phyloP scores from a whole-genome alignment of 495 filamentous ascomycete species.

The Neurospora sp. region DNA sequence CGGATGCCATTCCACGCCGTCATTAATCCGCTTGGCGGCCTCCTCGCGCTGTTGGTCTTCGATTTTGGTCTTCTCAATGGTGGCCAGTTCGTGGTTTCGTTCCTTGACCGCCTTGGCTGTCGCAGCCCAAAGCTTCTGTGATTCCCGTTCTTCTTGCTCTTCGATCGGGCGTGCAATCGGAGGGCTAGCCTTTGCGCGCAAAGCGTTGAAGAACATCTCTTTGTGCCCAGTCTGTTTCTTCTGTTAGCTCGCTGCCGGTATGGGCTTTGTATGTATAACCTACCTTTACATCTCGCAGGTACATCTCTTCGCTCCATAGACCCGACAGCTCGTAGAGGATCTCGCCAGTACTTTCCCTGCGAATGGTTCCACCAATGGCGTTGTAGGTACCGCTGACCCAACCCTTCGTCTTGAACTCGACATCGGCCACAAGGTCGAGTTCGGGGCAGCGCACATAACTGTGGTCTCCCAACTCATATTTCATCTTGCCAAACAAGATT shows the following conservation, averaged over 20 bases:
- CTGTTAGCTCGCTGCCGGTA: background rate
- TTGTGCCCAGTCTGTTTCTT: conserved; percentile 68
- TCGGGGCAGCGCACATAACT: conserved; percentile 92
- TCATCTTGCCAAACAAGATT: conserved; percentile 98
- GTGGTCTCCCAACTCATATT: conserved; percentile 96
- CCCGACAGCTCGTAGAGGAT: conserved; percentile 82
- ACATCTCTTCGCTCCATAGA: conserved; percentile 91
- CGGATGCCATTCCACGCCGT: conserved; percentile 84
- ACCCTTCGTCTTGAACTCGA: conserved; percentile 98
- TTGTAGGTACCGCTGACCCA: conserved; percentile 97
- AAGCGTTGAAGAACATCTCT: conserved; percentile 82
- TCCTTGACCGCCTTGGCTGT: conserved; percentile 72
- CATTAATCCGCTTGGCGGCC: conserved; percentile 67
- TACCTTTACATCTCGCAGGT: conserved; percentile 72
- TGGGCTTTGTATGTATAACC: conserved; percentile 14
- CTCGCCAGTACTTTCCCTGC: conserved; percentile 78
- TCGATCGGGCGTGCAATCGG: conserved; percentile 66
- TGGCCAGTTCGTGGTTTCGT: conserved; percentile 79
- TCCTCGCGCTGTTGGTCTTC: conserved; percentile 88
- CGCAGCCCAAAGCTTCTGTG: conserved; percentile 73
- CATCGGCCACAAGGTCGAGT: conserved; percentile 72
- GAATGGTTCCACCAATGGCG: conserved; percentile 87
- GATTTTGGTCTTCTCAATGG: conserved; percentile 89
- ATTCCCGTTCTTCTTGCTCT: conserved; percentile 87
- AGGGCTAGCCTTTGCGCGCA: conserved; percentile 59